phyloP scores from a whole-genome alignment of 805 yeast species.

The Candida ovalis region DNA sequence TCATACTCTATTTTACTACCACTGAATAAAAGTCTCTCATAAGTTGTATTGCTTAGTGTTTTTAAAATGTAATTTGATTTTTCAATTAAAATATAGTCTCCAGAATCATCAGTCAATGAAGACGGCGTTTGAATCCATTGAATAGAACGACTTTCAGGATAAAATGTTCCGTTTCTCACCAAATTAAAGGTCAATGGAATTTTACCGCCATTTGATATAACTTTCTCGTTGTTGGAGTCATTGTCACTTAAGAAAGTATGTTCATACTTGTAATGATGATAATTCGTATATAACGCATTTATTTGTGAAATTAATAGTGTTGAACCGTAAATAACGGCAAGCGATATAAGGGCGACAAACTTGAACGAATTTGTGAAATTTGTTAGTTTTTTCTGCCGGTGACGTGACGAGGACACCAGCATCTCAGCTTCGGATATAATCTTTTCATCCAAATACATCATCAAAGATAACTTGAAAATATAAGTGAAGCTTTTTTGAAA shows the following conservation, averaged over 20 bases:
- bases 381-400: not conserved
- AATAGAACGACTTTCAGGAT: slow-evolving; percentile 47
- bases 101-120: slow-evolving; percentile 52
- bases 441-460: slow-evolving; percentile 7
- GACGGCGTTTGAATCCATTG: slow-evolving; percentile 66
- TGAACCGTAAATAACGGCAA: slow-evolving; percentile 22
- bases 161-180: slow-evolving; percentile 53
- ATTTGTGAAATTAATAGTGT: slow-evolving; percentile 20
- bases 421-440: not conserved
- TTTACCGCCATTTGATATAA: slow-evolving; percentile 12
- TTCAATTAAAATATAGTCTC: slow-evolving; percentile 56
- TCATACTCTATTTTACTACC: slow-evolving; percentile 43
- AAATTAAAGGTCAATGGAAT: slow-evolving; percentile 37
- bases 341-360: slow-evolving; percentile 6
- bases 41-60: slow-evolving; percentile 43
- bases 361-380: slow-evolving; percentile 5
- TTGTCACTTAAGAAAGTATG: not conserved
- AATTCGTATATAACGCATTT: slow-evolving; percentile 11
- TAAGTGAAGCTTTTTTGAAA: no score
- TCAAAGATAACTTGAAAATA: not conserved
- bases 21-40: slow-evolving; percentile 44
- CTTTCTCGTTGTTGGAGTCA: not conserved
- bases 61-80: slow-evolving; percentile 51
- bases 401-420: not conserved
- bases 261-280: slow-evolving; percentile 5